These are phyloP conservation scores for Mollisiaceae sp. DNA, from an alignment of 2,329 filamentous ascomycete genomes.

Conservation along the genomic window DNA sequence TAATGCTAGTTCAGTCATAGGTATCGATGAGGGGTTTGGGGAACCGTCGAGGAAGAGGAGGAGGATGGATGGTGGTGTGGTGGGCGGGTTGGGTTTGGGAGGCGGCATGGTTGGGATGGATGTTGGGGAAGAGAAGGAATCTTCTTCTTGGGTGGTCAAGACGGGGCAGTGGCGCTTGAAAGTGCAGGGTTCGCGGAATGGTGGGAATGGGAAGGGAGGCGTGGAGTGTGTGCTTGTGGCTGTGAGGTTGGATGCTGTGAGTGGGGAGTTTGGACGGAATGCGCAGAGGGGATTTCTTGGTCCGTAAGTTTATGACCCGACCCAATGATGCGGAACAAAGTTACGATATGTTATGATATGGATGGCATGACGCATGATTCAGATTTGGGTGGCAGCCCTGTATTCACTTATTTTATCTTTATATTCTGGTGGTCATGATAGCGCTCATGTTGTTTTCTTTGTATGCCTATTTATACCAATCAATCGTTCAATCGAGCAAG, in stretches of 20 bases:
- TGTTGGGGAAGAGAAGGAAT: slow-evolving; percentile 29
- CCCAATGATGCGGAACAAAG: no score
- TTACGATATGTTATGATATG: no score
- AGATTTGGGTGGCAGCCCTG: no score
- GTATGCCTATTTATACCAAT: no score
- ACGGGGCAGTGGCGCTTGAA: slow-evolving; percentile 75
- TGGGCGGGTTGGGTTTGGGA: slow-evolving; percentile 14
- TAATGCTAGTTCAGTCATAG: slow-evolving; percentile 18
- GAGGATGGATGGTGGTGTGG: slow-evolving; percentile 26
- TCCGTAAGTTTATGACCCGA: no score
- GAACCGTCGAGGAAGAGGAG: slow-evolving; percentile 27
- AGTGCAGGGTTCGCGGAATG: slow-evolving; percentile 58
- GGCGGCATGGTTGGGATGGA: neutral
- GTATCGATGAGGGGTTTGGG: slow-evolving; percentile 16
- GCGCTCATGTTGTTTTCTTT: no score
- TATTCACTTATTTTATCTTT: no score
- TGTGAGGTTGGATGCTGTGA: slow-evolving; percentile 77
- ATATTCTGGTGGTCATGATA: no score
- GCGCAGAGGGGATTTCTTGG: slow-evolving; percentile 65
- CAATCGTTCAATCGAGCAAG: no score
- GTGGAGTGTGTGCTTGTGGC: slow-evolving; percentile 76
- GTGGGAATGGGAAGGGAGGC: slow-evolving; percentile 53
- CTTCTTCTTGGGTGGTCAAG: slow-evolving; percentile 61
- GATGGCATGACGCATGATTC: no score
- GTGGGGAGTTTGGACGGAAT: slow-evolving; percentile 70